Percentiles rank a stretch among this genome's conserved stretches.
These are phyloP conservation scores for Cucurbita moschata DNA, from an alignment of 306 rosid genomes.

Conservation along the genomic window DNA sequence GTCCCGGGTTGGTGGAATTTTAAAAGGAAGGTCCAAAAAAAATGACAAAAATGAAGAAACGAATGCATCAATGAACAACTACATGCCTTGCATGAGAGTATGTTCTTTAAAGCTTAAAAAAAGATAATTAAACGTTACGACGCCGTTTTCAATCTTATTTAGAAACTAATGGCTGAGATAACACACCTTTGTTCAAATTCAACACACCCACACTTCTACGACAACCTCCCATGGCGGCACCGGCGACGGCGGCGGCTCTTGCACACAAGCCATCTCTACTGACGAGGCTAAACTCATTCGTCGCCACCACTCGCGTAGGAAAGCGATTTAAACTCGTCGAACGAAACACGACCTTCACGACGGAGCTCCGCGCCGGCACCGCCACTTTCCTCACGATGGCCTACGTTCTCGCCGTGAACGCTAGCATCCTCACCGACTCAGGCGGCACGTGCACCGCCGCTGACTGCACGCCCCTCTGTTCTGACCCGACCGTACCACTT, in stretches of 20 bases:
- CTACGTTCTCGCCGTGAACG: conserved; percentile 91
- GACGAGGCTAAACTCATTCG: conserved; percentile 37
- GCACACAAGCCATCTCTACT: background rate
- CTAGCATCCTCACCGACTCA: conserved; percentile 74
- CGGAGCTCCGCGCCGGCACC: conserved; percentile 93
- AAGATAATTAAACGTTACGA: too few relatives aligned
- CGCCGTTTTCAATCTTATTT: too few relatives aligned
- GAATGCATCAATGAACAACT: background rate
- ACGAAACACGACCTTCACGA: conserved; percentile 72
- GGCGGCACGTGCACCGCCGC: conserved; percentile 75
- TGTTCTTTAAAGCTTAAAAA: background rate
- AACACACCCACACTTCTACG: background rate
- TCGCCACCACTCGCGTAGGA: conserved; percentile 41
- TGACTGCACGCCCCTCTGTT: conserved; percentile 76
- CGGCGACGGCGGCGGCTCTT: too few relatives aligned
- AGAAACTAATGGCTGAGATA: background rate
- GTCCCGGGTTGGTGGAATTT: too few relatives aligned
- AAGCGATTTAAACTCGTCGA: conserved; percentile 62
- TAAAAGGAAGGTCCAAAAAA: too few relatives aligned
- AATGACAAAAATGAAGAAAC: too few relatives aligned
- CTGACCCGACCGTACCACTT: conserved; percentile 32
- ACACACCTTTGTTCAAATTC: background rate
- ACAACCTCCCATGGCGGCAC: background rate
- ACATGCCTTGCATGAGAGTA: background rate
- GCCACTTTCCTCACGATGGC: conserved; percentile 99